Percentiles rank a stretch among this genome's conserved stretches.
phyloP scores from a whole-genome alignment of 257 asterid species.

The Ballota nigra region DNA sequence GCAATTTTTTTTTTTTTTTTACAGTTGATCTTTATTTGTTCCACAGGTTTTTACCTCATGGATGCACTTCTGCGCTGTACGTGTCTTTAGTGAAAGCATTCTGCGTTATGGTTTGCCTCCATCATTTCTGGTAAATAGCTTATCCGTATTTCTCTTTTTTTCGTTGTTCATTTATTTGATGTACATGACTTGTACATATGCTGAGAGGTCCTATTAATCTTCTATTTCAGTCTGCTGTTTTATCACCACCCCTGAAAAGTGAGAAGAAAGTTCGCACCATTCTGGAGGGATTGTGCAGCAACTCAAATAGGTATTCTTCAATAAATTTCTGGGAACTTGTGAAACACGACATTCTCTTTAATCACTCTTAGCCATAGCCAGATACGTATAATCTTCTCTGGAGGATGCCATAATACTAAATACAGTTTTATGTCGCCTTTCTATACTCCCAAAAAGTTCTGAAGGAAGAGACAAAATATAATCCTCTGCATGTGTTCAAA shows the following conservation, averaged over 20 bases:
- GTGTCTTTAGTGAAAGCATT: slow-evolving; percentile 87
- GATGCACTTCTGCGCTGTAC: slow-evolving; percentile 98
- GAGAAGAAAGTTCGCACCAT: slow-evolving; percentile 89
- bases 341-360: neutral
- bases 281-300: slow-evolving; percentile 65
- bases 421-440: neutral
- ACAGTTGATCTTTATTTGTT: neutral
- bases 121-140: slow-evolving; percentile 43
- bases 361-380: neutral
- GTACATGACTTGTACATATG: slow-evolving; percentile 1
- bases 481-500: slow-evolving; percentile 17
- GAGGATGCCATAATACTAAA: neutral
- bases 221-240: slow-evolving; percentile 68
- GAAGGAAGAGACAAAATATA: neutral
- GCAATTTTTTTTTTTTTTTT: neutral
- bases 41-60: slow-evolving; percentile 92
- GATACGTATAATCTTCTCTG: neutral
- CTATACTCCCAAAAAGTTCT: neutral
- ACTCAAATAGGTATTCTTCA: slow-evolving; percentile 59
- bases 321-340: neutral
- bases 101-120: slow-evolving; percentile 91
- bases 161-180: neutral
- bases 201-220: slow-evolving; percentile 13
- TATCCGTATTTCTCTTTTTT: neutral
- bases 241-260: slow-evolving; percentile 75